phyloP scores from a whole-genome alignment of 2,329 filamentous ascomycete species.

The Fusarium sambucinum region DNA sequence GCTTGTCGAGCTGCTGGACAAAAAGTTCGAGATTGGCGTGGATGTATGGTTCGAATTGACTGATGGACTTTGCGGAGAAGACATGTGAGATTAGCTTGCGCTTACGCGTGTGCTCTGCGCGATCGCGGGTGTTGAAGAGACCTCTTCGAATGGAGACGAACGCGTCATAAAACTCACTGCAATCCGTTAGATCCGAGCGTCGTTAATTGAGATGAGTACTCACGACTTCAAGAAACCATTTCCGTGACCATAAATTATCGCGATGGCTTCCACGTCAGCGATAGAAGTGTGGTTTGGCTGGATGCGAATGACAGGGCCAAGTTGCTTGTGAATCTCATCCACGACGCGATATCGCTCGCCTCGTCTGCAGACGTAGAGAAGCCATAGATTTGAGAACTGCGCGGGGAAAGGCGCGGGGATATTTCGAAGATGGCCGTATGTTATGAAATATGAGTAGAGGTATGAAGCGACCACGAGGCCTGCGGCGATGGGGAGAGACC shows the following conservation, averaged over 20 bases:
- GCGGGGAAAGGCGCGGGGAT: constrained; percentile 74
- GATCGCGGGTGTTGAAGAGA: constrained; percentile 89
- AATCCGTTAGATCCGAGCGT: background rate
- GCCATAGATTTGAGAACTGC: constrained; percentile 83
- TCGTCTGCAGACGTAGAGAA: constrained; percentile 73
- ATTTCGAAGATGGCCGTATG: constrained; percentile 61
- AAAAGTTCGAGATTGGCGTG: constrained; percentile 82
- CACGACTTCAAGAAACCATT: constrained; percentile 80
- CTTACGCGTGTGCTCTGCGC: constrained; percentile 86
- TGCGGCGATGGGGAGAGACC: constrained; percentile 60
- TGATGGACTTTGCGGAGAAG: constrained; percentile 83
- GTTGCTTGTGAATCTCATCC: constrained; percentile 78
- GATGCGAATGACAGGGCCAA: constrained; percentile 84
- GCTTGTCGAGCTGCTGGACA: constrained; percentile 76
- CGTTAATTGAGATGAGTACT: constrained; percentile 39
- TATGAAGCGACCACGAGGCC: constrained; percentile 66
- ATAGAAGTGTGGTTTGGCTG: constrained; percentile 87
- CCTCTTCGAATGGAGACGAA: constrained; percentile 89
- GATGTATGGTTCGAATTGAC: constrained; percentile 91
- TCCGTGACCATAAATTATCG: constrained; percentile 81
- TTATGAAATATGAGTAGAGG: constrained; percentile 70
- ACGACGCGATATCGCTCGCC: constrained; percentile 75
- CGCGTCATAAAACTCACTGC: constrained; percentile 87
- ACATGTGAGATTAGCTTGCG: constrained; percentile 90
- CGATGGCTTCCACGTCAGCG: constrained; percentile 82